Conservation (phyloP, 83 land plant species). For the Picea abies region DNA sequence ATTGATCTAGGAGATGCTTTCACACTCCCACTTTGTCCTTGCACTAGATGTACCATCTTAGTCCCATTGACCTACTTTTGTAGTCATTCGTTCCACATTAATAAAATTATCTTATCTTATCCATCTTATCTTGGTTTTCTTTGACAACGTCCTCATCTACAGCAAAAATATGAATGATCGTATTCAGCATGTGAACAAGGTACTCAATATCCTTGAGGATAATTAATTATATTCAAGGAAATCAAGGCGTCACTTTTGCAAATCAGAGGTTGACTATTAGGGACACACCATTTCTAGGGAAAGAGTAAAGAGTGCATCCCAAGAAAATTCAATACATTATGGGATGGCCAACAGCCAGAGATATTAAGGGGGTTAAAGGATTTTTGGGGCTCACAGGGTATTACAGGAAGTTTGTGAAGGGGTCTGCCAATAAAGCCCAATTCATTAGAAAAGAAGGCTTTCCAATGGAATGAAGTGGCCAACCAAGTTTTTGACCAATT, state of each 20-base stretch:
- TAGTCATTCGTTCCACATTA: too few relatives aligned
- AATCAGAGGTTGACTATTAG: neutral
- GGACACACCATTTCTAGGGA: neutral
- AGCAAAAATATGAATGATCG: neutral
- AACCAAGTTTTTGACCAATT: neutral
- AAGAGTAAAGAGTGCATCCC: neutral
- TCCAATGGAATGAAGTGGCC: neutral
- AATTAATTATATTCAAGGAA: neutral
- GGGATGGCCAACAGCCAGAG: slow-evolving; percentile 12
- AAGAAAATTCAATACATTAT: slow-evolving; percentile 6
- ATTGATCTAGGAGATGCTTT: too few relatives aligned
- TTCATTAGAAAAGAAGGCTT: slow-evolving; percentile 5
- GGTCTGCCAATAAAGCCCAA: slow-evolving; percentile 3
- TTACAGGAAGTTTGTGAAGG: slow-evolving; percentile 15
- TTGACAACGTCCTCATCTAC: neutral
- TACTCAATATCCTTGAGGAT: neutral
- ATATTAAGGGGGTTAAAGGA: neutral
- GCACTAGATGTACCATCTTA: too few relatives aligned
- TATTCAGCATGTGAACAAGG: neutral
- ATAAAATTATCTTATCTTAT: neutral
- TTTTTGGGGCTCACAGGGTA: slow-evolving; percentile 18
- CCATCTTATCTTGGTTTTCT: neutral
- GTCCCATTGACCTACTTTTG: too few relatives aligned
- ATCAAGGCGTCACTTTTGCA: neutral
- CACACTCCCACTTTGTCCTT: too few relatives aligned